These are phyloP conservation scores for Leccinum pellstonianum DNA, from an alignment of 768 basidiomycete genomes.

Conservation along the genomic window DNA sequence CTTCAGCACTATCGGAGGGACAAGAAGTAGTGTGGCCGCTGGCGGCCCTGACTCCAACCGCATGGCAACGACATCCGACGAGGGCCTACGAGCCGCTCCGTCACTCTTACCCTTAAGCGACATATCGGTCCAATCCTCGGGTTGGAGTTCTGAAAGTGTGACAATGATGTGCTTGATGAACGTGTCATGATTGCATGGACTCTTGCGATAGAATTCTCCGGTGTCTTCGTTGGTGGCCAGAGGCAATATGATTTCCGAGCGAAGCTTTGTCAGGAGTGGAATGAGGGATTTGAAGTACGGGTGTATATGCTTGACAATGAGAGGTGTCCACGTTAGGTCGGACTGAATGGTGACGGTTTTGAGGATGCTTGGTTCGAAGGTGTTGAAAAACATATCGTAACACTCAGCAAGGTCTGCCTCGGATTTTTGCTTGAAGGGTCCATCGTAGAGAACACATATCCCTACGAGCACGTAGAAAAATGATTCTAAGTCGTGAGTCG, in stretches of 20 bases:
- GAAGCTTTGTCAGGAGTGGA: background rate
- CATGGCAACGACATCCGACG: background rate
- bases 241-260: background rate
- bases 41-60: background rate
- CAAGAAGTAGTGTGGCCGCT: background rate
- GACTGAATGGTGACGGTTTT: background rate
- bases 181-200: background rate
- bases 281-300: background rate
- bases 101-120: background rate
- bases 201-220: background rate
- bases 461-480: background rate
- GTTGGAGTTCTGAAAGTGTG: background rate
- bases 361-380: background rate
- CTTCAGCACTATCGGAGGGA: background rate
- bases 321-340: background rate
- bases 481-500: background rate
- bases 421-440: background rate
- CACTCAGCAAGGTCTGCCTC: background rate
- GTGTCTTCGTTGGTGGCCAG: background rate
- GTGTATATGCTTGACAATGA: background rate
- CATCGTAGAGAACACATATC: background rate
- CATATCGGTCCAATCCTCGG: background rate
- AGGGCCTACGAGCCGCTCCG: background rate
- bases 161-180: background rate
- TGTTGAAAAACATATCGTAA: background rate